Evolutionary conservation across 352 stramenopile species (phyloP), one percentile per base, ranked within the genome.

Genomic region (Blastocystis sp.): DNA sequence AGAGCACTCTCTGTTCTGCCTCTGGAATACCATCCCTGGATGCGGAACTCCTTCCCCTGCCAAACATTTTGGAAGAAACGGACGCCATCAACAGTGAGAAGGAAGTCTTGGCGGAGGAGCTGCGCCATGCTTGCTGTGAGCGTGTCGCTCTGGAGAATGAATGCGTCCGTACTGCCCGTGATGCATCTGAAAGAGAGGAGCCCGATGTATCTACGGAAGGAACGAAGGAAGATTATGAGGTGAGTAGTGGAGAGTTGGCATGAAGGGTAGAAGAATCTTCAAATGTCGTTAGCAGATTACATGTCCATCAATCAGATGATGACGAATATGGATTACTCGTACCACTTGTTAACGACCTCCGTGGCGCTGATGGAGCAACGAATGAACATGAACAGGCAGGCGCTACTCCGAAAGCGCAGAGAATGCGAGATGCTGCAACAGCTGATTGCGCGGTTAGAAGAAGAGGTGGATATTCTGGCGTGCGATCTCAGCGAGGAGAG

Each of bases 101-200:
- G 51, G 69, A 81, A 65, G 40, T 81, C 11, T 61, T 81, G 34
- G 69, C 69, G 7, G 48, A 46, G 27, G 69, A 81, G 40, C 36
- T 81, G 40, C 48, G 69, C 7, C 46, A 32, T 1, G 27, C 27
- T 4, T 64, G 69, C 32, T 48, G 48, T 40, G 69, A 81, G 46
- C 69, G 69, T 44, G 27, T 48, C 3, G 69, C 27, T 27, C 27
- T 46, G n/a, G 48, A 81, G 27, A n/a, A 24, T 36, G 46, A 40
- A 6, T 34, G 24, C 18, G 16, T 38, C 6, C 16, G 24, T 1
- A 4, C 44, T 2, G 24, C 18, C 16, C 44, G n/a, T 27, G 40
- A 36, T 40, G 29, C 18, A 21, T n/a, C 21, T 4, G 29, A 51
- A 4, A 16, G 38, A 46, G 32, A 11, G 11, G 46, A 14, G 9